Evolutionary conservation across 2,329 filamentous ascomycete genomes (phyloP).

Genomic region (Cytospora paraplurivora): DNA sequence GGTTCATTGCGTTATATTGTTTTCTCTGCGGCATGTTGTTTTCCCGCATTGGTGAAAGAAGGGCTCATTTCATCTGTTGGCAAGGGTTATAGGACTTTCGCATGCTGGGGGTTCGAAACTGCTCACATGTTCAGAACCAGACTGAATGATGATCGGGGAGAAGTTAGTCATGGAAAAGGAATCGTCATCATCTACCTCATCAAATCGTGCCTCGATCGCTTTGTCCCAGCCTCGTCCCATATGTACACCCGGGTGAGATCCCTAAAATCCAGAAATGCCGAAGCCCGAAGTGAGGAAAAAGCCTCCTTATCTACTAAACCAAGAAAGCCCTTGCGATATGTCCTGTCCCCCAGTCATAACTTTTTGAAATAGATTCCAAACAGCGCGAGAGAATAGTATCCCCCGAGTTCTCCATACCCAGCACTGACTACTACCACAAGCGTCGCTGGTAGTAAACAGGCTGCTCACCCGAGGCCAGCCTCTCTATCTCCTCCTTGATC

Average conservation of each 20-base stretch:
- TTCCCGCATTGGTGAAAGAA: background rate
- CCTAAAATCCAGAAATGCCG: no score
- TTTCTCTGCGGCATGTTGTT: background rate
- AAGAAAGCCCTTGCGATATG: no score
- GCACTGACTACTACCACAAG: slow-evolving; percentile 46
- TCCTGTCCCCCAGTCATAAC: no score
- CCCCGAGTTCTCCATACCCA: background rate
- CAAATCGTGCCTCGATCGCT: background rate
- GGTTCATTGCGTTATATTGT: background rate
- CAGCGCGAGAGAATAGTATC: background rate
- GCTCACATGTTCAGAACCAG: background rate
- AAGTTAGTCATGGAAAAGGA: background rate
- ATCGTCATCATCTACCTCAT: background rate
- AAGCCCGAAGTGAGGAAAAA: background rate
- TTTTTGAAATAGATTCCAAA: background rate
- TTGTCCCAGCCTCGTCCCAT: background rate
- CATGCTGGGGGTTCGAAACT: background rate
- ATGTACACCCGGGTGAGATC: background rate
- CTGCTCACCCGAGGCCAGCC: slow-evolving; percentile 47
- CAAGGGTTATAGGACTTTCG: background rate
- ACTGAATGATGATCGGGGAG: background rate
- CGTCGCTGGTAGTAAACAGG: slow-evolving; percentile 58
- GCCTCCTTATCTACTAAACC: background rate
- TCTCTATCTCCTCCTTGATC: slow-evolving; percentile 61
- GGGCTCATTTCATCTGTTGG: background rate